phyloP scores from a whole-genome alignment of 805 yeast species.

The Kodamaea leandrae region DNA sequence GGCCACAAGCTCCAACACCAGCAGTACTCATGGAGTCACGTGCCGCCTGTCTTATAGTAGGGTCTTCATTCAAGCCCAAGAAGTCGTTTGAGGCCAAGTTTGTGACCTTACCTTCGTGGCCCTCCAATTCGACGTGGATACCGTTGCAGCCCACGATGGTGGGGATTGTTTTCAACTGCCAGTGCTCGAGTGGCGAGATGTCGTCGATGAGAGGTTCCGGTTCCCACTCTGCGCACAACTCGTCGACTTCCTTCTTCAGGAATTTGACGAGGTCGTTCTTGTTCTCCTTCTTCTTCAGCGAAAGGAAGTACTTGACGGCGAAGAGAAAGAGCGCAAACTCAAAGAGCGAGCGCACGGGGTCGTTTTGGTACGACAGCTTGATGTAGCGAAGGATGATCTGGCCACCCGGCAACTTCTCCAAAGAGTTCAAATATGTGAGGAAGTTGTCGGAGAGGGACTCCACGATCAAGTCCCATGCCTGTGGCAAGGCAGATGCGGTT shows the following conservation, averaged over 20 bases:
- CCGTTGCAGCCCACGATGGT: slow-evolving; percentile 55
- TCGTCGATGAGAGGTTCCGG: slow-evolving; percentile 79
- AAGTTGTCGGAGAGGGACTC: slow-evolving; percentile 33
- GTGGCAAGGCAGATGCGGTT: slow-evolving; percentile 2
- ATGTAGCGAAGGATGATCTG: slow-evolving; percentile 65
- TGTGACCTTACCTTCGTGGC: slow-evolving; percentile 34
- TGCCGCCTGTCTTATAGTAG: slow-evolving; percentile 50
- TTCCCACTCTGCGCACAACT: slow-evolving; percentile 84
- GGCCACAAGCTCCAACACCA: slow-evolving; percentile 99
- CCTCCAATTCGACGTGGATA: slow-evolving; percentile 30
- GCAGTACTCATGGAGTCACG: slow-evolving; percentile 56
- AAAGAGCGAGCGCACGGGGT: slow-evolving; percentile 83
- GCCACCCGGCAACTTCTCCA: slow-evolving; percentile 54
- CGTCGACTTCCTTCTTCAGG: slow-evolving; percentile 66
- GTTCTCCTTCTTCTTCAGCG: slow-evolving; percentile 71
- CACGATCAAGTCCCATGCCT: slow-evolving; percentile 33
- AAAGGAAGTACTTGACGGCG: slow-evolving; percentile 80
- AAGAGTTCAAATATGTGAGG: slow-evolving; percentile 33
- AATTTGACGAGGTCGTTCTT: slow-evolving; percentile 68
- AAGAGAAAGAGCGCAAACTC: slow-evolving; percentile 75
- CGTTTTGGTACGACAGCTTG: slow-evolving; percentile 83
- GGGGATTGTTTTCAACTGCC: slow-evolving; percentile 68
- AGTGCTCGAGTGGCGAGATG: slow-evolving; percentile 48
- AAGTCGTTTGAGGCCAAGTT: slow-evolving; percentile 76
- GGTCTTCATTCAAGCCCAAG: slow-evolving; percentile 55